A percentile compares a stretch with the other conserved stretches of the same genome.
Conservation (phyloP, 257 asterid genomes). For the Nicotiana sylvestris region DNA sequence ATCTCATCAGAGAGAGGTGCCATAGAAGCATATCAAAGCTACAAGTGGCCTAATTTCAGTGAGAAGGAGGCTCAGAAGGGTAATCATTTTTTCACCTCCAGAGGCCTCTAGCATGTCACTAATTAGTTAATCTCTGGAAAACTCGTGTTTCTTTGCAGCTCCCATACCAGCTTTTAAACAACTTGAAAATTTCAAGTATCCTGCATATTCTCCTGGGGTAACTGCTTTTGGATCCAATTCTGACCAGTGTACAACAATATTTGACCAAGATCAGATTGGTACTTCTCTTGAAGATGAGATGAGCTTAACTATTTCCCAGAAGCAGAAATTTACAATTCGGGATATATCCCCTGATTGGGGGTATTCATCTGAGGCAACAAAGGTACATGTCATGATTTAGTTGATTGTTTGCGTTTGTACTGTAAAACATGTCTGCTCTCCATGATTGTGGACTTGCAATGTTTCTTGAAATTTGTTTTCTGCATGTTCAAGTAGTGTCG, state of each 20-base stretch:
- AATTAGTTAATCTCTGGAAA: constrained; percentile 16
- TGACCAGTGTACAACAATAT: constrained; percentile 34
- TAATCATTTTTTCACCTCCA: constrained; percentile 30
- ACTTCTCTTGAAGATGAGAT: constrained; percentile 43
- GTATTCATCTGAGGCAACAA: constrained; percentile 68
- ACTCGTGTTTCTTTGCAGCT: constrained; percentile 34
- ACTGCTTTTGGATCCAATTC: constrained; percentile 35
- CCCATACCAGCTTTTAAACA: constrained; percentile 34
- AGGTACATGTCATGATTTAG: constrained; percentile 41
- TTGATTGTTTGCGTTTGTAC: neutral
- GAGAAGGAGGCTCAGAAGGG: constrained; percentile 34
- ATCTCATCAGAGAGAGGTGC: constrained; percentile 13
- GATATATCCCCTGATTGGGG: constrained; percentile 96
- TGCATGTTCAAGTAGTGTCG: neutral
- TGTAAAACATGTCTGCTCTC: neutral
- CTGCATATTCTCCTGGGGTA: constrained; percentile 32
- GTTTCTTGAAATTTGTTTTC: neutral
- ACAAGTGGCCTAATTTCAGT: constrained; percentile 26
- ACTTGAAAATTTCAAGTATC: constrained; percentile 32
- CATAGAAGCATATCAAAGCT: constrained; percentile 15
- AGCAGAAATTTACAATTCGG: constrained; percentile 72
- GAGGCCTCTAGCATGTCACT: neutral
- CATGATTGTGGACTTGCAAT: neutral
- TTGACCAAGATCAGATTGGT: constrained; percentile 49
- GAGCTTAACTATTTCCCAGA: constrained; percentile 51